Base-by-base conservation (phyloP, 306 rosid genomes). In the Malus domestica region DNA sequence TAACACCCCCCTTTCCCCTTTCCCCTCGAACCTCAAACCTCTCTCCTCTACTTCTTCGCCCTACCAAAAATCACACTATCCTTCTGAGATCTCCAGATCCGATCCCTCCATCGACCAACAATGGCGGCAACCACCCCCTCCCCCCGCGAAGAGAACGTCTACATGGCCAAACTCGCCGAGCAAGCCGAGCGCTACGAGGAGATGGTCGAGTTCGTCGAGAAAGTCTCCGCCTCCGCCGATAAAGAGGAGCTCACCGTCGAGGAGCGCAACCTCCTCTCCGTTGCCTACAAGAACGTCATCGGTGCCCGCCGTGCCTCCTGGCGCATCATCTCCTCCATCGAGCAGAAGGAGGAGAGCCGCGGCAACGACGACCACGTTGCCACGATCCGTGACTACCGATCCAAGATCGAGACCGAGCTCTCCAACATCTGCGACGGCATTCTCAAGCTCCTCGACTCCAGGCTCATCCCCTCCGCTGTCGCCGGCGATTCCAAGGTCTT, bases 331-430 rank as follows among this genome's bases (percentile, higher is more conserved):
- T 96, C 99, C 66, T 96, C 99, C 14, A 96, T 96, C 79, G 99
- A 96, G 86, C 99, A 96, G 89, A 96, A 92, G 88, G 99, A 96
- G 83, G 99, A 96, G 93, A 96, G 99, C 89, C 98, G 97, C 69
- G 99, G 99, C 57, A 92, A 96, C 88, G 98, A 96, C 82, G 98
- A 96, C 73, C 98, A 92, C 60, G 99, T 95, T 12, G 1, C 89
- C 38, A 62, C 88, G 79, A 95, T 95, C 92, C 93, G 97, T 18
- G 96, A 90, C 77, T 96, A 96, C 89, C 86, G 99, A 83, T 92
- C 98, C 71, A 96, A 96, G 94, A 96, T 96, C 86, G 99, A 96
- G 88, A 14, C 73, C 2, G 98, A 96, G 85, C 98, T 96, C 59
- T 89, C 98, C 57, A 80, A 81, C 83, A 96, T 96, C 89, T 96